These are phyloP conservation scores for Davidsoniella neocaledoniae DNA, from an alignment of 2,329 filamentous ascomycete species.

Conservation along the genomic window DNA sequence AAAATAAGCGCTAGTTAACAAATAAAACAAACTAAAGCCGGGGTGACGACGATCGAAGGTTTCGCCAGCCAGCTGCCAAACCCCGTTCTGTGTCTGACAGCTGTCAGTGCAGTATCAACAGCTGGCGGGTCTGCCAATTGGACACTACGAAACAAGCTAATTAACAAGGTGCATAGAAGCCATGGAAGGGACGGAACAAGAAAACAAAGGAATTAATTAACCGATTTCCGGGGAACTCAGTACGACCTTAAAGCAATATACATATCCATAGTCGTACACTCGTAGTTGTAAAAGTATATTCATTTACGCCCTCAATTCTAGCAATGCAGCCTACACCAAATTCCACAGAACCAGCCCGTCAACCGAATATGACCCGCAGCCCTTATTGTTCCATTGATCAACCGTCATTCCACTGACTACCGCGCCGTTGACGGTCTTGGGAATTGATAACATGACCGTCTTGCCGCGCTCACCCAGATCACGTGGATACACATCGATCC, in stretches of 20 bases:
- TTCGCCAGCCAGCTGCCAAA: neutral
- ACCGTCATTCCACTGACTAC: conserved; percentile 33
- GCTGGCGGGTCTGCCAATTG: too few relatives aligned
- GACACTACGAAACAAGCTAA: neutral
- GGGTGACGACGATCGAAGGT: neutral
- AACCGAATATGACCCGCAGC: conserved; percentile 16
- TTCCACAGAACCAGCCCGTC: conserved; percentile 32
- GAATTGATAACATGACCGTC: conserved; percentile 44
- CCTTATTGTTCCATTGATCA: conserved; percentile 25
- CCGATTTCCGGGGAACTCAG: too few relatives aligned
- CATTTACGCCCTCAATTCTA: too few relatives aligned
- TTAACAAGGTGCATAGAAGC: too few relatives aligned
- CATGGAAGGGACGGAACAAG: neutral
- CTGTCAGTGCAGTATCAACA: too few relatives aligned
- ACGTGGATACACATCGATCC: conserved; percentile 52
- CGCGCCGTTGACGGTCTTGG: conserved; percentile 32
- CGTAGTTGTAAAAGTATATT: too few relatives aligned
- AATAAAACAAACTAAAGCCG: neutral
- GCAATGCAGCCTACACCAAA: conserved; percentile 22
- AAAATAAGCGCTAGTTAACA: neutral
- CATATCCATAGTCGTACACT: too few relatives aligned
- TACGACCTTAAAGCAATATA: too few relatives aligned
- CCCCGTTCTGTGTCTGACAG: neutral
- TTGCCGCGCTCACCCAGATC: conserved; percentile 55
- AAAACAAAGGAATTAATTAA: neutral